Percentiles rank a stretch among this genome's conserved stretches.
Evolutionary conservation across 345 rosid genomes (phyloP).

Genomic region (Populus nigra): DNA sequence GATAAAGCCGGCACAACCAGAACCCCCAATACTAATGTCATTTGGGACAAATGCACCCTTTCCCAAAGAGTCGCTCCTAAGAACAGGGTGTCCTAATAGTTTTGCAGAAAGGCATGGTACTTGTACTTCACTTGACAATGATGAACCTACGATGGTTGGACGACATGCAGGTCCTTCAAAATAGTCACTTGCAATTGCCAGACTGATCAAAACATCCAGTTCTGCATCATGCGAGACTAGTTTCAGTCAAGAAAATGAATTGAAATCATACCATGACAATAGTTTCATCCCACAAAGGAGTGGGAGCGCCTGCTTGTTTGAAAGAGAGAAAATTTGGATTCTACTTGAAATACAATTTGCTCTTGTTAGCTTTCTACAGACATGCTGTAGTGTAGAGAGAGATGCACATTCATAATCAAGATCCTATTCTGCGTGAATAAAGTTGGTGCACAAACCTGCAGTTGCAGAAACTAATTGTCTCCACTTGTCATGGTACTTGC

Average conservation of each 20-base stretch:
- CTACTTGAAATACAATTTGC: not conserved
- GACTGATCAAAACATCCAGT: constrained; percentile 85
- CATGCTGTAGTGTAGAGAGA: too few relatives aligned
- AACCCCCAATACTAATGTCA: constrained; percentile 69
- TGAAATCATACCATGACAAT: not conserved
- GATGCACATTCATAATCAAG: not conserved
- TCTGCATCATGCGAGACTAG: constrained; percentile 47
- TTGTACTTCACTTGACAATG: constrained; percentile 47
- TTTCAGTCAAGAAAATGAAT: constrained; percentile 19
- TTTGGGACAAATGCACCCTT: constrained; percentile 89
- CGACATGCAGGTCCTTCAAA: constrained; percentile 81
- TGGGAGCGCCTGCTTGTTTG: not conserved
- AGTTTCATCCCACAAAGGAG: not conserved
- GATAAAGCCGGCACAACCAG: constrained; percentile 63
- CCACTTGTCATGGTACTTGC: constrained; percentile 80
- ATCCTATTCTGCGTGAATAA: not conserved
- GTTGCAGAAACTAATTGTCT: constrained; percentile 66
- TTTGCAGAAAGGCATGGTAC: constrained; percentile 55
- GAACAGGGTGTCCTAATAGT: constrained; percentile 83
- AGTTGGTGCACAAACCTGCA: constrained; percentile 52
- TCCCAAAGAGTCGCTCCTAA: constrained; percentile 84
- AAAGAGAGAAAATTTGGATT: not conserved
- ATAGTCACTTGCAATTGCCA: constrained; percentile 79
- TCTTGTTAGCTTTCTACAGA: not conserved
- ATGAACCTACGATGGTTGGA: constrained; percentile 50